Evolutionary conservation across 2,329 filamentous ascomycete species (phyloP).

Genomic region (Coccinonectria pachysandricola): DNA sequence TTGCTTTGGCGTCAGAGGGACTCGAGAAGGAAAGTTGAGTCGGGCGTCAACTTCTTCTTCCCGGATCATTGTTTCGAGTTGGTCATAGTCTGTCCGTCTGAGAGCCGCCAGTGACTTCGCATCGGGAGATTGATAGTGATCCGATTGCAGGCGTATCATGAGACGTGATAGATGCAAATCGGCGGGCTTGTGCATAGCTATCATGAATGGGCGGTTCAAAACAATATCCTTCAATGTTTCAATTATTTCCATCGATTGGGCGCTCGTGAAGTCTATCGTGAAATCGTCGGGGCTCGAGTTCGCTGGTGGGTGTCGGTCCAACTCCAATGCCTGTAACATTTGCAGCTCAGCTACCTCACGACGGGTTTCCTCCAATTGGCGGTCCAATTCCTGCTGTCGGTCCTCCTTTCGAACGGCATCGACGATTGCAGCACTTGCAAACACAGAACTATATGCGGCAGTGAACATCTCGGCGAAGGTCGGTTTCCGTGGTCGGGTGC

Average conservation of each 20-base stretch:
- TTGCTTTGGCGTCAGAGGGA: conserved; percentile 16
- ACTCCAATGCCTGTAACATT: conserved; percentile 20
- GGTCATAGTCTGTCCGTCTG: conserved; percentile 19
- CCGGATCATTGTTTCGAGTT: conserved; percentile 20
- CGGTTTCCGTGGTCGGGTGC: conserved; percentile 37
- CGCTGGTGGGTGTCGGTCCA: conserved; percentile 7
- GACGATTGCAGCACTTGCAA: conserved; percentile 52
- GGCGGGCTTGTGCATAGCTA: conserved; percentile 23
- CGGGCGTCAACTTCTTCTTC: conserved; percentile 17
- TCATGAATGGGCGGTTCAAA: conserved; percentile 25
- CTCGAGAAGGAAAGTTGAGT: conserved; percentile 12
- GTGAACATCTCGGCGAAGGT: conserved; percentile 48
- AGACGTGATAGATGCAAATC: conserved; percentile 18
- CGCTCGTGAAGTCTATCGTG: conserved; percentile 9
- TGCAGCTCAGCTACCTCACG: conserved; percentile 33
- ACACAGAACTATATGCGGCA: conserved; percentile 56
- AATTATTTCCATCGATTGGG: conserved; percentile 25
- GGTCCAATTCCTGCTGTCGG: conserved; percentile 50
- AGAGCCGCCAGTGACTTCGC: conserved; percentile 11
- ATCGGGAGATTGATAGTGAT: conserved; percentile 20
- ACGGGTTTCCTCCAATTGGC: conserved; percentile 45
- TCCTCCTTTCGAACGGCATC: conserved; percentile 51
- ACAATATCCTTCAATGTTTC: conserved; percentile 20
- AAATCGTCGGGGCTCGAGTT: conserved; percentile 4
- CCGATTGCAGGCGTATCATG: conserved; percentile 16